Conservation (phyloP, 2,329 filamentous ascomycete species). For the Ophiosphaerella korrae region DNA sequence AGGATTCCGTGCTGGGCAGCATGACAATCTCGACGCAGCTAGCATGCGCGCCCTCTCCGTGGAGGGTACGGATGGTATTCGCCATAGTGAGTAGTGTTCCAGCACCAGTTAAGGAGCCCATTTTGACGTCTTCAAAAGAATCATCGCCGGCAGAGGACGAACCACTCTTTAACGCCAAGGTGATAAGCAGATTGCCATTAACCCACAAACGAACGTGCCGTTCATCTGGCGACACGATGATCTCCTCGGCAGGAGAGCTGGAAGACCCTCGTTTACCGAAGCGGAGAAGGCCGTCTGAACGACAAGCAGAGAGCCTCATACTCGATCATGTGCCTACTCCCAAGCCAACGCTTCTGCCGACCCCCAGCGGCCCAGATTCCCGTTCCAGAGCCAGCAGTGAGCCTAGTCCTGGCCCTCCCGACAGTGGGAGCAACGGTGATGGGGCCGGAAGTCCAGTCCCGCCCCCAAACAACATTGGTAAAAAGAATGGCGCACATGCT, state of each 20-base stretch:
- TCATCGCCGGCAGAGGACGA: constrained; percentile 3
- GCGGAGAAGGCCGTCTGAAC: background rate
- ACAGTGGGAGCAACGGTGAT: background rate
- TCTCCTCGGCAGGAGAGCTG: background rate
- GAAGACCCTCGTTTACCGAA: background rate
- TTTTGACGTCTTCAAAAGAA: background rate
- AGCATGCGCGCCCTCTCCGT: background rate
- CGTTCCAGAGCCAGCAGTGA: background rate
- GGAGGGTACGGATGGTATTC: constrained; percentile 1
- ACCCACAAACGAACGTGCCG: constrained; percentile 8
- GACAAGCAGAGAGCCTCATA: background rate
- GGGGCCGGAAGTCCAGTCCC: too few species aligned
- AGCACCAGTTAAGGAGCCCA: constrained; percentile 2
- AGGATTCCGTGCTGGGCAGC: background rate
- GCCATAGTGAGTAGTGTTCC: too few species aligned
- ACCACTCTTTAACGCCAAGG: constrained; percentile 5
- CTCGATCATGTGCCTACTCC: background rate
- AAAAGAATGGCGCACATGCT: background rate
- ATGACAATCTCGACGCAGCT: background rate
- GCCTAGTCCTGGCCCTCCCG: background rate
- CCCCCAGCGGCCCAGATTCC: background rate
- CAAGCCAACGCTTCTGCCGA: too few species aligned
- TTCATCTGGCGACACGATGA: constrained; percentile 12
- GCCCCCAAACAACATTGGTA: background rate
- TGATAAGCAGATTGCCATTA: constrained; percentile 6